Percentiles rank a stretch among this genome's conserved stretches.
phyloP scores from a whole-genome alignment of 2,329 filamentous ascomycete species.

The Epichloe sylvatica region DNA sequence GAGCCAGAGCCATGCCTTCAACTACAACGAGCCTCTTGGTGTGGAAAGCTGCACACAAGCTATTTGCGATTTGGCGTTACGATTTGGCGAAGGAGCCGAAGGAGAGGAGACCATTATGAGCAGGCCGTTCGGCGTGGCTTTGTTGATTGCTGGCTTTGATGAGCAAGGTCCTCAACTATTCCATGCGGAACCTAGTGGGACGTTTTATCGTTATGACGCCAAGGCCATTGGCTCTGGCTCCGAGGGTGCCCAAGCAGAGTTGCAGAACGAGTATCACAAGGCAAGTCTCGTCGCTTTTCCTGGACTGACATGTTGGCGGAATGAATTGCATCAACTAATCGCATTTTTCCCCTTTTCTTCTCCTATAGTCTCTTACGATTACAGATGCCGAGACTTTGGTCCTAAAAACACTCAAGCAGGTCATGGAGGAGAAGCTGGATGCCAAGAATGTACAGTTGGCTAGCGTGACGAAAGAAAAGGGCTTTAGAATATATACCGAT shows the following conservation, averaged over 20 bases:
- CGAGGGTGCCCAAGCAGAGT: slow-evolving; percentile 91
- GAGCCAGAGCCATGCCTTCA: slow-evolving; percentile 92
- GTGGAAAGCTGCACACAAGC: slow-evolving; percentile 98
- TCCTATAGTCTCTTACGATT: slow-evolving; percentile 66
- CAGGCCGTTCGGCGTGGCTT: slow-evolving; percentile 86
- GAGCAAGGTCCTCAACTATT: slow-evolving; percentile 95
- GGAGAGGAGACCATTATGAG: slow-evolving; percentile 99
- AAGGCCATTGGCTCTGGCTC: slow-evolving; percentile 97
- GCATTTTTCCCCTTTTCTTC: not conserved
- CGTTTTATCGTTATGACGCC: slow-evolving; percentile 97
- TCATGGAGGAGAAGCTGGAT: slow-evolving; percentile 99
- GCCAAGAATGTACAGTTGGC: slow-evolving; percentile 97
- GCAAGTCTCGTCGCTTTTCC: slow-evolving; percentile 21
- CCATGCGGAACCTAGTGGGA: slow-evolving; percentile 94
- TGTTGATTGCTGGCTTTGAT: slow-evolving; percentile 93
- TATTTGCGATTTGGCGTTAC: slow-evolving; percentile 90
- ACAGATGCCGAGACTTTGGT: slow-evolving; percentile 87
- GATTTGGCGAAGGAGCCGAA: slow-evolving; percentile 94
- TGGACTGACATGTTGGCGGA: not conserved
- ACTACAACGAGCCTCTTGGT: slow-evolving; percentile 88
- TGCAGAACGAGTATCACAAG: slow-evolving; percentile 98
- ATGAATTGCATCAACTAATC: not conserved
- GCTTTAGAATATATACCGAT: slow-evolving; percentile 96
- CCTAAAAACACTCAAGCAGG: slow-evolving; percentile 96
- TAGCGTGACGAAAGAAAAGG: slow-evolving; percentile 93